phyloP scores from a whole-genome alignment of 805 yeast species.

The Lipomyces anomalus region DNA sequence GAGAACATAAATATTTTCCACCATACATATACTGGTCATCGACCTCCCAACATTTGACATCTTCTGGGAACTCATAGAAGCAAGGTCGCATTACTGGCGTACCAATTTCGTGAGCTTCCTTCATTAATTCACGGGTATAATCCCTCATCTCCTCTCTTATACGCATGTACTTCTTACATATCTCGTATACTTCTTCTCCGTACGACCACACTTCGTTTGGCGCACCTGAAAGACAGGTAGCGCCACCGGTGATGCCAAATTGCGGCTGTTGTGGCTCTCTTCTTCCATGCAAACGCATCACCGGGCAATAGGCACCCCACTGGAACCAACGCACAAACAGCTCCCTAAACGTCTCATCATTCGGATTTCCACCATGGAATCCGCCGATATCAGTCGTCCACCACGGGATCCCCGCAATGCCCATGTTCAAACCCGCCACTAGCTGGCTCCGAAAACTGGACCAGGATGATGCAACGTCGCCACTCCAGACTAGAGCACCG shows the following conservation, averaged over 20 bases:
- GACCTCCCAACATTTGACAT: slow-evolving; percentile 14
- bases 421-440: slow-evolving; percentile 24
- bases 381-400: slow-evolving; percentile 27
- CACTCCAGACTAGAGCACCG: slow-evolving; percentile 25
- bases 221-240: slow-evolving; percentile 22
- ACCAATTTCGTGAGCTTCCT: slow-evolving; percentile 21
- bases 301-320: slow-evolving; percentile 25
- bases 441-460: slow-evolving; percentile 17
- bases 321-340: slow-evolving; percentile 25
- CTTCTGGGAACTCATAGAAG: slow-evolving; percentile 21
- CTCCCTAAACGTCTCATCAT: slow-evolving; percentile 16
- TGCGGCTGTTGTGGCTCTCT: slow-evolving; percentile 20
- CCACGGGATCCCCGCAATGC: slow-evolving; percentile 25
- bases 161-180: slow-evolving; percentile 20
- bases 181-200: slow-evolving; percentile 20
- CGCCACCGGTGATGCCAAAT: slow-evolving; percentile 23
- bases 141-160: slow-evolving; percentile 17
- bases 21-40: slow-evolving; percentile 23
- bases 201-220: slow-evolving; percentile 25
- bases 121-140: slow-evolving; percentile 21
- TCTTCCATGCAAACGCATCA: slow-evolving; percentile 23
- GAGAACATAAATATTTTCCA: slow-evolving; percentile 16
- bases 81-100: slow-evolving; percentile 22
- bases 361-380: slow-evolving; percentile 23
- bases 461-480: slow-evolving; percentile 25